Conservation (phyloP, 2,329 filamentous ascomycete species). For the Tolypocladium paradoxum region DNA sequence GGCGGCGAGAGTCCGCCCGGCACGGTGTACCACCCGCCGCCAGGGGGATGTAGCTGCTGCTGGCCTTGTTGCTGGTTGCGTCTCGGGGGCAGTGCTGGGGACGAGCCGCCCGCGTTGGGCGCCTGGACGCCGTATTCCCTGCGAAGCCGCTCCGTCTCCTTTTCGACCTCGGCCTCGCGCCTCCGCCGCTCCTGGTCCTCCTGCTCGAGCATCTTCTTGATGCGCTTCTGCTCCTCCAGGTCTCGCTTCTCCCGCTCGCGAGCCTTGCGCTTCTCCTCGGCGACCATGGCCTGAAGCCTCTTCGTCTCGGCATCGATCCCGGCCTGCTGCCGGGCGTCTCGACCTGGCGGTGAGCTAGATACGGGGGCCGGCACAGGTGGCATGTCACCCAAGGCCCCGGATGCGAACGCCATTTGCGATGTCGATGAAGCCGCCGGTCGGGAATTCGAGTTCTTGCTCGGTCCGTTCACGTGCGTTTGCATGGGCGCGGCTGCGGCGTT, state of each 20-base stretch:
- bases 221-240: slow-evolving; percentile 38
- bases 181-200: slow-evolving; percentile 50
- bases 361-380: slow-evolving; percentile 8
- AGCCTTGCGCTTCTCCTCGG: slow-evolving; percentile 38
- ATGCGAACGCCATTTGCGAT: slow-evolving; percentile 11
- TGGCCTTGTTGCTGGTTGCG: slow-evolving; percentile 5
- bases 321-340: slow-evolving; percentile 17
- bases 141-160: slow-evolving; percentile 73
- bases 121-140: slow-evolving; percentile 53
- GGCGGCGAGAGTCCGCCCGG: slow-evolving; percentile 11
- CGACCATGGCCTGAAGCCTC: slow-evolving; percentile 48
- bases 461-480: neutral
- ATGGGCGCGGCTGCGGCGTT: slow-evolving; percentile 41
- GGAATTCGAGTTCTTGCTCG: neutral
- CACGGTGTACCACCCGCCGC: slow-evolving; percentile 7
- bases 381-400: slow-evolving; percentile 26
- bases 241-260: slow-evolving; percentile 47
- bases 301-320: slow-evolving; percentile 68
- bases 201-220: slow-evolving; percentile 54
- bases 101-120: slow-evolving; percentile 22
- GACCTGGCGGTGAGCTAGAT: slow-evolving; percentile 8
- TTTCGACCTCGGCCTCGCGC: slow-evolving; percentile 52
- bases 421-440: slow-evolving; percentile 22
- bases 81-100: slow-evolving; percentile 23
- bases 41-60: slow-evolving; percentile 3